Evolutionary conservation across 1,139 yeast species (phyloP).

Genomic region (Geotrichum europaeum): DNA sequence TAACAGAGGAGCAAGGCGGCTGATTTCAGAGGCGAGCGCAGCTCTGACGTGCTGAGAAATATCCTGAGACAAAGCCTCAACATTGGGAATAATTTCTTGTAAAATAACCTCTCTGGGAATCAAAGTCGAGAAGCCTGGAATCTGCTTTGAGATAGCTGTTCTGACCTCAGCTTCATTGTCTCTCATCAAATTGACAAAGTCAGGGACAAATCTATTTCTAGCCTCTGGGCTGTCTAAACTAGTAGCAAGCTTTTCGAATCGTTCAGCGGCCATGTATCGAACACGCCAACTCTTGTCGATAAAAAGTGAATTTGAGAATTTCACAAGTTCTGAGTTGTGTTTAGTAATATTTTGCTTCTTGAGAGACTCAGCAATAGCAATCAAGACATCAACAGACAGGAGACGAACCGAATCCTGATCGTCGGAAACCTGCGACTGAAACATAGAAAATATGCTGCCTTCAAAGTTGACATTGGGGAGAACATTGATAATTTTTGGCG

Average conservation of each 20-base stretch:
- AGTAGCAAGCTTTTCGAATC: constrained; percentile 67
- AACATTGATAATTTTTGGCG: constrained; percentile 64
- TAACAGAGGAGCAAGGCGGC: constrained; percentile 79
- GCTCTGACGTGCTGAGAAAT: constrained; percentile 91
- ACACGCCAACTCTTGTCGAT: constrained; percentile 97
- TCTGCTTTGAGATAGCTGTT: constrained; percentile 87
- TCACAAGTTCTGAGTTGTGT: constrained; percentile 31
- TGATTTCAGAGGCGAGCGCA: constrained; percentile 81
- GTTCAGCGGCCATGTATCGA: constrained; percentile 93
- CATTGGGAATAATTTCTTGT: constrained; percentile 72
- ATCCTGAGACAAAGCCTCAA: constrained; percentile 79
- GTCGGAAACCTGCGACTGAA: constrained; percentile 71
- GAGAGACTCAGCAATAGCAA: constrained; percentile 41
- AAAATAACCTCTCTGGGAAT: constrained; percentile 47
- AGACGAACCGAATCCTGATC: constrained; percentile 95
- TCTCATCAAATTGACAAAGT: constrained; percentile 70
- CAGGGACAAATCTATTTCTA: constrained; percentile 57
- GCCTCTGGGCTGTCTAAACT: constrained; percentile 53
- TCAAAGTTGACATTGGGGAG: constrained; percentile 40
- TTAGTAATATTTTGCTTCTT: constrained; percentile 28
- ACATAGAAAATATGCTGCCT: constrained; percentile 61
- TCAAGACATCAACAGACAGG: constrained; percentile 78
- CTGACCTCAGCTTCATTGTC: constrained; percentile 97
- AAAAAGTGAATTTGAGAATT: constrained; percentile 55
- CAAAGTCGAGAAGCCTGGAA: constrained; percentile 63